Conservation (phyloP, 495 filamentous ascomycete genomes). For the Tetracladium marchalianum region DNA sequence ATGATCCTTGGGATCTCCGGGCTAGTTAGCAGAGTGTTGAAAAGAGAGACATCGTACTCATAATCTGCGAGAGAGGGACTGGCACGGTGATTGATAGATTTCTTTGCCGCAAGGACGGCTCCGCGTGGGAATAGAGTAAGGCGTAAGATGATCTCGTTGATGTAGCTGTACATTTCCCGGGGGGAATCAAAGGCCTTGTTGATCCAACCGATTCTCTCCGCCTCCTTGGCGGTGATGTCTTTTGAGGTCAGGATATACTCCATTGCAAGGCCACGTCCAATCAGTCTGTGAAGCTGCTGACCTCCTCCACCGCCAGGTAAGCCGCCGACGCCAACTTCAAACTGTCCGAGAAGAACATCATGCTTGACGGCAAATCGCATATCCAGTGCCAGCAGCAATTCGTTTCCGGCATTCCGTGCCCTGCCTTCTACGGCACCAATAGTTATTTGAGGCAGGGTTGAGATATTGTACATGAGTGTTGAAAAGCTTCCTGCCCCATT, state of each 20-base stretch:
- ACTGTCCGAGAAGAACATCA: background rate
- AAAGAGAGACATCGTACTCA: slow-evolving; percentile 26
- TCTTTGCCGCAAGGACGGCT: slow-evolving; percentile 28
- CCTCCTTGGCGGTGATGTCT: slow-evolving; percentile 3
- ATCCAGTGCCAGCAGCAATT: background rate
- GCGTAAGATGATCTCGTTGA: background rate
- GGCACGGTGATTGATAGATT: slow-evolving; percentile 25
- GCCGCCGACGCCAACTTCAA: background rate
- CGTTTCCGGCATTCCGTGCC: slow-evolving; percentile 1
- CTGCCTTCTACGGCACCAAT: slow-evolving; percentile 4
- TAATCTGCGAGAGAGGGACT: background rate
- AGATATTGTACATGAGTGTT: no score
- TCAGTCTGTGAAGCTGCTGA: background rate
- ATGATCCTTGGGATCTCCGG: no score
- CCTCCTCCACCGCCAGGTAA: background rate
- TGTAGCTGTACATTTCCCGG: slow-evolving; percentile 1
- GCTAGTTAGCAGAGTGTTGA: slow-evolving; percentile 11
- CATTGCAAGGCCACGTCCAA: slow-evolving; percentile 5
- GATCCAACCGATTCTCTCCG: slow-evolving; percentile 7
- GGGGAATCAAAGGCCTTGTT: slow-evolving; percentile 4
- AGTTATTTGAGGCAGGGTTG: no score
- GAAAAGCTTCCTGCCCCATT: no score
- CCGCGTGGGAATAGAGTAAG: background rate
- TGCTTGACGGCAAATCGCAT: slow-evolving; percentile 1
- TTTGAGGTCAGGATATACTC: slow-evolving; percentile 3